Base-by-base conservation (phyloP, 164 flowering plant genomes). In the Dillenia suffruticosa region DNA sequence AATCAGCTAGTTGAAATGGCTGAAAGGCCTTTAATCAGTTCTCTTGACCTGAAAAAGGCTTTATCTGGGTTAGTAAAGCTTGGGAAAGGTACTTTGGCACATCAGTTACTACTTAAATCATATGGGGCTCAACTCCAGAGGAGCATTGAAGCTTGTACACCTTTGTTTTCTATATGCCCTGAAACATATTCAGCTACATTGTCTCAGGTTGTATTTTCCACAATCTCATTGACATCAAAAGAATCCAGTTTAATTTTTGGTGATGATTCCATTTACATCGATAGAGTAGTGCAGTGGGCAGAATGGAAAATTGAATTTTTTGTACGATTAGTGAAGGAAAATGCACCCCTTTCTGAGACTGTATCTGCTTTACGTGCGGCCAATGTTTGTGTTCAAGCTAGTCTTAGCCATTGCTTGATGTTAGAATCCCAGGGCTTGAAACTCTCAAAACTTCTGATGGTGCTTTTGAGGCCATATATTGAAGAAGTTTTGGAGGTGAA, bases 401-500 rank as follows among this genome's bases (percentile, higher is more conserved):
- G 99, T 78, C 83, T 91, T 58, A 85, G 77, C 67, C 86, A 89
- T 79, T 91, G 94, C 74, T 61, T 68, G 14, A 61, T 81, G 68
- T 72, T 94, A 77, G 99, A 94, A 82, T 59, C 82, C 50, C 95
- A 88, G 62, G 99, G 92, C 53, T 75, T 94, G 44, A 89, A 84
- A 71, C 81, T 94, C 57, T 82, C 85, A 13, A 85, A 88, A 75
- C 72, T 94, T 74, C 88, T 94, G 63, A 68, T 88, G 71, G 92
- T 89, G 72, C 96, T 91, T 24, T 71, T 94, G 74, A 76, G 79
- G 17, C 97, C 96, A 13, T 94, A 85, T 58, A 66, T 91, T 62
- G 99, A 91, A 72, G 99, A 94, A 69, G 97, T 89, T 54, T 63
- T 94, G 19, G 97, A 94, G 69, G 71, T 80, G 79, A 94, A 91